Base-by-base conservation (phyloP, 768 basidiomycete species). In the Coprinellus aureogranulatus region DNA sequence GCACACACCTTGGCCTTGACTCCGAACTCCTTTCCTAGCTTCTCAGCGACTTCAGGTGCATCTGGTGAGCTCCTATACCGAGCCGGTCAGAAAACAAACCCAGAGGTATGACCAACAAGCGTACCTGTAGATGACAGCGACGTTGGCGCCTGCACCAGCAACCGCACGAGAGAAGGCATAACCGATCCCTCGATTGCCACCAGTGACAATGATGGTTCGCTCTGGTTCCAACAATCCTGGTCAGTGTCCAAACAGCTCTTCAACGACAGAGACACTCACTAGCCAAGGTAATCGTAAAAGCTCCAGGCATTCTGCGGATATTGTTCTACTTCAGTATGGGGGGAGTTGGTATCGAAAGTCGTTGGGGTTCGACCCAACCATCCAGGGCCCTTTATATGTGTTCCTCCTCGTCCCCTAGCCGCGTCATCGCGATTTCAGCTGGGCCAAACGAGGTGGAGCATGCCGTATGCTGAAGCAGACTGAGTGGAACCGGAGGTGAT, bases 101-200 rank as follows among this genome's bases (percentile, higher is more conserved):
- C 26, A 4, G 31, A 16, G 22, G 27, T 4, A 10, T 34, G 56
- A 14, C 28, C n/a, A 46, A 34, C 2, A 22, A 22, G 54, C 64
- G 18, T 2, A 77, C 83, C 76, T 77, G 71, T 86, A 87, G 49
- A 87, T 82, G 10, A 88, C 80, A 26, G 84, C 85, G 3, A 88
- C 82, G 50, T 79, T 79, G 0, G 77, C 79, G 26, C 83, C 83
- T 0, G 85, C 80, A 44, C 74, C 64, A 20, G 84, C 84, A 34
- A 84, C 72, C 1, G 84, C 83, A 37, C 73, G 69, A 25, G 80
- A 79, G 54, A 78, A 81, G 1, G 81, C 84, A 28, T 69, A 73
- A 1, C 87, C 87, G 47, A 88, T 86, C 10, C 86, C 86, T 42
- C 81, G 73, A 62, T 81, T 84, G 1, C 84, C 84, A 2, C 86